These are phyloP conservation scores for Alternaria gaisen DNA, from an alignment of 2,329 filamentous ascomycete genomes.

Conservation along the genomic window DNA sequence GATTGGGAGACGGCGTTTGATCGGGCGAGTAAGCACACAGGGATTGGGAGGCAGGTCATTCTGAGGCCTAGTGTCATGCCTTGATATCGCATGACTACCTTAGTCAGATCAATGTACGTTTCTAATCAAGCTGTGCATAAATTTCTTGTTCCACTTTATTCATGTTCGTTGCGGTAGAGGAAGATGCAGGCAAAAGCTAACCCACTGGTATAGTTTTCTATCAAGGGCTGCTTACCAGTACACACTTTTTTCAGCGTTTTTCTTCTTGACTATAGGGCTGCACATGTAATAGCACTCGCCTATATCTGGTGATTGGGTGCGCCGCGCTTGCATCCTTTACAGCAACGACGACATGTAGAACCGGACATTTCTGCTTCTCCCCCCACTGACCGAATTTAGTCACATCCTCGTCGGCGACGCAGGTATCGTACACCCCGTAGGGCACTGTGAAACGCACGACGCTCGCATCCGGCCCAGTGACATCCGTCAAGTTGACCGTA, in stretches of 20 bases:
- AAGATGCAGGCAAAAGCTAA: not conserved
- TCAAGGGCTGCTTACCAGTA: not conserved
- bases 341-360: not conserved
- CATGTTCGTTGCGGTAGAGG: not conserved
- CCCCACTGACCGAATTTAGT: not conserved
- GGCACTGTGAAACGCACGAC: not conserved
- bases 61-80: not conserved
- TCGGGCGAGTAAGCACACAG: no score
- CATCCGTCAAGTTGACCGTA: not conserved
- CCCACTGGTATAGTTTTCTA: not conserved
- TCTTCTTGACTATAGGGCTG: not conserved
- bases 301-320: not conserved
- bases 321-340: not conserved
- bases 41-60: not conserved
- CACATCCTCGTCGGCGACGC: not conserved
- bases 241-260: not conserved
- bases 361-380: not conserved
- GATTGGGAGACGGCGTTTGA: no score
- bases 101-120: fast-evolving
- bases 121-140: not conserved
- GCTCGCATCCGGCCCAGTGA: not conserved
- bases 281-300: not conserved
- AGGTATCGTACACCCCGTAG: not conserved
- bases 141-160: not conserved
- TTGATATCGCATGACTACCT: not conserved